Base-by-base conservation (phyloP, 257 asterid species). In the Lycium barbarum region DNA sequence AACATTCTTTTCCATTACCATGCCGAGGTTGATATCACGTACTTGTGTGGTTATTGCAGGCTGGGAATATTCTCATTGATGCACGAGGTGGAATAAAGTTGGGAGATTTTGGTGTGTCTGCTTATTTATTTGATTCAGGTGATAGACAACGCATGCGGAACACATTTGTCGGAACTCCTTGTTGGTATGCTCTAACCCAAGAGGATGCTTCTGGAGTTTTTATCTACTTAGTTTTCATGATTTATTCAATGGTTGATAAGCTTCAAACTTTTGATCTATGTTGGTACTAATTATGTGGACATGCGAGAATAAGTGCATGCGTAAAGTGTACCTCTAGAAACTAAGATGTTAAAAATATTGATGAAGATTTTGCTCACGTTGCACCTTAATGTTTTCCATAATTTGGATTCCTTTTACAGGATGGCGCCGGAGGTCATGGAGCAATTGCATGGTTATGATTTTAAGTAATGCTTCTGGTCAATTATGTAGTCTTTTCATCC, bases 381-480 rank as follows among this genome's bases (percentile, higher is more conserved):
- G 55, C 65, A 53, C 47, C 15, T 61, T 61, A 51, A 51, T 65
- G 79, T 83, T 51, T 86, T 78, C 82, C 82, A 51, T 78, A 78
- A 78, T 78, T 53, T 78, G 14, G 81, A 87, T 15, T 87, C 80
- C 58, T 82, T 87, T 86, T 90, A 67, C 87, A 96, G 99, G 99
- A 96, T 96, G 99, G 98, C 99, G 38, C 99, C 99, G 0, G 99
- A 96, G 91, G 98, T 96, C 74, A 94, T 96, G 99, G 98, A 94
- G 91, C 98, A 93, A 86, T 59, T 93, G 86, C 97, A 93, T 88
- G 99, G 99, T 86, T 97, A 97, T 88, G 99, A 97, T 84, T 95
- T 94, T 95, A 97, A 95, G 99, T 97, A 59, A 84, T 78, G 63
- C 43, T 78, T 78, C 65, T 78, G 98, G 88, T 58, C 59, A 86